These are phyloP conservation scores for Mycena vitilis DNA, from an alignment of 768 basidiomycete genomes.

Conservation along the genomic window DNA sequence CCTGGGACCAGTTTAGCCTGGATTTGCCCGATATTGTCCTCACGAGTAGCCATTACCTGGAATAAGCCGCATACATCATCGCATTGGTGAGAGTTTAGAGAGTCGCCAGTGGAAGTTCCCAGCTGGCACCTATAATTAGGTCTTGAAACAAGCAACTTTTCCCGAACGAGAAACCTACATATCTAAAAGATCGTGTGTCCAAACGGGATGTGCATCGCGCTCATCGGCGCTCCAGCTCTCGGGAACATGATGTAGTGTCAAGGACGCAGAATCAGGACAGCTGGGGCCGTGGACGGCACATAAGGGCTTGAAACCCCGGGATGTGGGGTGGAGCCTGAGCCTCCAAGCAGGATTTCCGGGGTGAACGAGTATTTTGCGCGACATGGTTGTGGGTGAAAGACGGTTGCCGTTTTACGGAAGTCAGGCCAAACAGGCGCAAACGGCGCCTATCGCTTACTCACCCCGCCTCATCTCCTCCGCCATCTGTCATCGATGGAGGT, in stretches of 20 bases:
- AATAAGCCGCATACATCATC: conserved; percentile 12
- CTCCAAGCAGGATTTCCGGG: conserved; percentile 17
- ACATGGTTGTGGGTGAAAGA: neutral
- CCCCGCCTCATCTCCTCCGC: neutral
- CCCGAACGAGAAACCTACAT: neutral
- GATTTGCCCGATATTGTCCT: too few species aligned
- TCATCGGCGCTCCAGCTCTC: conserved; percentile 26
- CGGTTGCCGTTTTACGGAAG: neutral
- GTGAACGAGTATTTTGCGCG: conserved; percentile 15
- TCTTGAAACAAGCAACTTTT: neutral
- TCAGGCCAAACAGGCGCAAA: neutral
- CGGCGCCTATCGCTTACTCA: neutral
- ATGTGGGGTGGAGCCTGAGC: conserved; percentile 27
- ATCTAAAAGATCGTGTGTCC: conserved; percentile 25
- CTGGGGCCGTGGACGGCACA: conserved; percentile 9
- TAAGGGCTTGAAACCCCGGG: neutral
- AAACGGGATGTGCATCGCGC: conserved; percentile 26
- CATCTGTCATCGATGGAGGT: neutral
- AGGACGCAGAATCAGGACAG: conserved; percentile 1
- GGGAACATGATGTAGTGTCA: conserved; percentile 15
- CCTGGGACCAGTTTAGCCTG: too few species aligned
- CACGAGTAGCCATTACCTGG: neutral
- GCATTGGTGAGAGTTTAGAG: conserved; percentile 17
- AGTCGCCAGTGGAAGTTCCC: neutral
- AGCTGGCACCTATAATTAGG: conserved; percentile 13